These are phyloP conservation scores for Pseudocercospora macadamiae DNA, from an alignment of 2,329 filamentous ascomycete species.

Conservation along the genomic window DNA sequence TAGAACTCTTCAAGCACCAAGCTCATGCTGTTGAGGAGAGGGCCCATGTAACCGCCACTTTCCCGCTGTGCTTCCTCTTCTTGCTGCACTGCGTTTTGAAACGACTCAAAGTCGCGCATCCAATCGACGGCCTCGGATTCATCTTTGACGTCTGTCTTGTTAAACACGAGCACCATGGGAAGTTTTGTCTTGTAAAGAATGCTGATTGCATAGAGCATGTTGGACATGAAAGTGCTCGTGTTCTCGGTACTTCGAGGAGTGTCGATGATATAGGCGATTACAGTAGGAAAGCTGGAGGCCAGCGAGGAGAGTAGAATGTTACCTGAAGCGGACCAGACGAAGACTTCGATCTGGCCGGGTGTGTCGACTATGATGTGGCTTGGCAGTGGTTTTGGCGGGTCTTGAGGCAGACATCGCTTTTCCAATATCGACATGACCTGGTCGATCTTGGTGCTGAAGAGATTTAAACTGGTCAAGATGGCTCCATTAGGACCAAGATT, in stretches of 20 bases:
- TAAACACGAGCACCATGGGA: conserved; percentile 98
- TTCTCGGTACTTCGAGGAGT: conserved; percentile 91
- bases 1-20: conserved; percentile 98
- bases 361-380: conserved; percentile 92
- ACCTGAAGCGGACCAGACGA: conserved; percentile 96
- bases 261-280: conserved; percentile 97
- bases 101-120: conserved; percentile 99
- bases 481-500: conserved; percentile 96
- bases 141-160: conserved; percentile 96
- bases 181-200: conserved; percentile 99
- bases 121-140: conserved; percentile 91
- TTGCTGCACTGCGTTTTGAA: conserved; percentile 79
- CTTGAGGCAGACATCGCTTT: conserved; percentile 64
- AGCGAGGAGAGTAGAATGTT: conserved; percentile 91
- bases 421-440: conserved; percentile 88
- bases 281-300: conserved; percentile 91
- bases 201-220: conserved; percentile 98
- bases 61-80: conserved; percentile 81
- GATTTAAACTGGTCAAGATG: conserved; percentile 90
- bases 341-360: conserved; percentile 96
- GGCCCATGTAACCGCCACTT: conserved; percentile 90
- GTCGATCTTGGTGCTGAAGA: conserved; percentile 97
- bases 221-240: conserved; percentile 98
- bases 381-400: conserved; percentile 57
- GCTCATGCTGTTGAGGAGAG: conserved; percentile 95